phyloP scores from a whole-genome alignment of 83 land plant species.

The Thuja plicata region DNA sequence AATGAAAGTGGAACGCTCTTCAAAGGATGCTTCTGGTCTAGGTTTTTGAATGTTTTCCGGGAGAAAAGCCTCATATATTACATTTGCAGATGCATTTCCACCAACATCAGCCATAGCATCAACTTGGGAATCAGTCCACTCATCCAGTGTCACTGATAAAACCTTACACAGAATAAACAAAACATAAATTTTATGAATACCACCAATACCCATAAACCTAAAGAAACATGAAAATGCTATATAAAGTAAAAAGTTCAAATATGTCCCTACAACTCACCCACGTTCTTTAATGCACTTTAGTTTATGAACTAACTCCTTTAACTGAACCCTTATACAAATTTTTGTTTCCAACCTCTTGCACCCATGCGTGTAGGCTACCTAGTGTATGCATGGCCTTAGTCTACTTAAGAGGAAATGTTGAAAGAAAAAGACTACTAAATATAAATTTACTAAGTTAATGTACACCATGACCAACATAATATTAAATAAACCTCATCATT shows the following conservation, averaged over 20 bases:
- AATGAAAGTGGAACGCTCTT: conserved; percentile 79
- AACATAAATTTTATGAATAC: conserved; percentile 5
- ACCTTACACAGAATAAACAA: conserved; percentile 41
- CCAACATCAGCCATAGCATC: conserved; percentile 67
- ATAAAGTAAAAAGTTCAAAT: neutral
- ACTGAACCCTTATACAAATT: neutral
- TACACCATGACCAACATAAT: neutral
- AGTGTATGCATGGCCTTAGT: neutral
- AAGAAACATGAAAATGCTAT: neutral
- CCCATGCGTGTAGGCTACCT: neutral
- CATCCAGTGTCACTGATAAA: conserved; percentile 87
- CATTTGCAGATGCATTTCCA: conserved; percentile 78
- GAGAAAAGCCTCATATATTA: conserved; percentile 76
- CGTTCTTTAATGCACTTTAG: neutral
- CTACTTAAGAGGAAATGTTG: neutral
- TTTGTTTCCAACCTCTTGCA: neutral
- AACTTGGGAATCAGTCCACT: conserved; percentile 87
- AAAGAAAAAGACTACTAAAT: too few relatives aligned
- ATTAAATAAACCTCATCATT: neutral
- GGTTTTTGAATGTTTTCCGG: conserved; percentile 72
- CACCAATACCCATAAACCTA: neutral
- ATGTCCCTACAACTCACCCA: neutral
- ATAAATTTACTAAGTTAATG: too few relatives aligned
- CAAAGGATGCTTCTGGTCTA: conserved; percentile 63
- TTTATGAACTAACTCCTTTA: neutral